Evolutionary conservation across 768 basidiomycete species (phyloP), one percentile per base, ranked within the genome.

Genomic region (Phlegmacium glaucopus): DNA sequence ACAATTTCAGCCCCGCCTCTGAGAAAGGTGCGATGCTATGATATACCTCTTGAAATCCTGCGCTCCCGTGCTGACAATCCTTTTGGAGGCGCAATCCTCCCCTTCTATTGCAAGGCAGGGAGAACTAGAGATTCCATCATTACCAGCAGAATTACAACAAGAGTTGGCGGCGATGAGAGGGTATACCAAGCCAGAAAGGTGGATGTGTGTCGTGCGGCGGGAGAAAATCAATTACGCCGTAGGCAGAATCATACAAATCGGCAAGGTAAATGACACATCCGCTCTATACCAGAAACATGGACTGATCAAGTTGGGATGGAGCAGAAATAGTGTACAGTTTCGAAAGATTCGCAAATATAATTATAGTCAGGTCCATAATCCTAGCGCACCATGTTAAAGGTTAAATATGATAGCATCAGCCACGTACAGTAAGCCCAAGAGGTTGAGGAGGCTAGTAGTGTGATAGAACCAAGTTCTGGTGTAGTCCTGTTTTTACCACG

Each of bases 171-270:
- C 34, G 17, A 56, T 45, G 48, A 52, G 42, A 38, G 35, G 44
- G 34, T 35, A 25, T 9, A 48, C 30, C 6, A 43, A 34, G 17
- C 55, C 54, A 17, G 60, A 61, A 28, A 50, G 58, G 42, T 66
- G 62, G 66, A 65, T 66, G 58, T 56, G 58, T 35, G 56, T 65
- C 22, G 65, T 68, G 26, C 58, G 62, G 13, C 57, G 63, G 40
- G 62, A 68, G 42, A 64, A 54, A 28, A 41, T 67, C 3, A 54
- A 43, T 17, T 60, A 52, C 30, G 67, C 67, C 17, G 60, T 59
- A 2, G 65, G 61, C 10, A 59, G 48, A 42, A 54, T 67, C 15
- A 49, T 69, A 2, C 51, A 61, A 43, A 52, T 65, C 27, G 45
- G 51, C 6, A 49, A 45, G 16, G 58, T 56, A 44, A 56, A 55